phyloP scores from a whole-genome alignment of 108 stramenopile species.

The Fragilaria crotonensis region DNA sequence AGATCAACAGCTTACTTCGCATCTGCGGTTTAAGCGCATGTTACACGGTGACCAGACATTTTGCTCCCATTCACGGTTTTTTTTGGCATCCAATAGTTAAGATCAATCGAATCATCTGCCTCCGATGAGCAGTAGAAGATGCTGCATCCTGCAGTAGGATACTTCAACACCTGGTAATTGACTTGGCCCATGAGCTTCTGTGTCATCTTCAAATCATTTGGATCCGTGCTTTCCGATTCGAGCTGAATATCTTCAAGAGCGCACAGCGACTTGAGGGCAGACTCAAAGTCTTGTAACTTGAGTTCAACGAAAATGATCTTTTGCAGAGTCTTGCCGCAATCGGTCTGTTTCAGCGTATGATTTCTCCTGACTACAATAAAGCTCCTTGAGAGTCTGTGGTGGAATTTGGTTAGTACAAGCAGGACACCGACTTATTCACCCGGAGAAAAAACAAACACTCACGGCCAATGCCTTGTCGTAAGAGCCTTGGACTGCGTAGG shows the following conservation, averaged over 20 bases:
- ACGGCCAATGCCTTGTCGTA: conserved; percentile 30
- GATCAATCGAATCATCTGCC: conserved; percentile 20
- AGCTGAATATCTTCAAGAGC: conserved; percentile 28
- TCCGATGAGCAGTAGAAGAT: conserved; percentile 18
- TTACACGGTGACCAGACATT: conserved; percentile 56
- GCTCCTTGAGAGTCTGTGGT: conserved; percentile 21
- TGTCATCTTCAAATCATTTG: conserved; percentile 22
- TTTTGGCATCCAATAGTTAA: conserved; percentile 26
- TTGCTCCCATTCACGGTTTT: conserved; percentile 52
- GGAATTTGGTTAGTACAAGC: background rate
- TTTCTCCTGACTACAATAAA: conserved; percentile 24
- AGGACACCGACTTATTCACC: background rate
- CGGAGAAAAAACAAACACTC: background rate
- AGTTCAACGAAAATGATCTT: conserved; percentile 36
- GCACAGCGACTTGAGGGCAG: conserved; percentile 29
- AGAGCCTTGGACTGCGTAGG: conserved; percentile 20
- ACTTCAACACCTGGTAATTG: conserved; percentile 45
- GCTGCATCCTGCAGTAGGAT: conserved; percentile 29
- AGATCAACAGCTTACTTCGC: no score
- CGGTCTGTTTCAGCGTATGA: conserved; percentile 20
- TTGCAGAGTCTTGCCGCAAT: conserved; percentile 26
- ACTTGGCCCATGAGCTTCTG: conserved; percentile 50
- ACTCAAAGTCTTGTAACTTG: conserved; percentile 22
- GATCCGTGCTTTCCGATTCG: conserved; percentile 6
- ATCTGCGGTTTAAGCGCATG: conserved; percentile 35